Conservation (phyloP, 2,329 filamentous ascomycete genomes). For the Dichotomopilus funicola region DNA sequence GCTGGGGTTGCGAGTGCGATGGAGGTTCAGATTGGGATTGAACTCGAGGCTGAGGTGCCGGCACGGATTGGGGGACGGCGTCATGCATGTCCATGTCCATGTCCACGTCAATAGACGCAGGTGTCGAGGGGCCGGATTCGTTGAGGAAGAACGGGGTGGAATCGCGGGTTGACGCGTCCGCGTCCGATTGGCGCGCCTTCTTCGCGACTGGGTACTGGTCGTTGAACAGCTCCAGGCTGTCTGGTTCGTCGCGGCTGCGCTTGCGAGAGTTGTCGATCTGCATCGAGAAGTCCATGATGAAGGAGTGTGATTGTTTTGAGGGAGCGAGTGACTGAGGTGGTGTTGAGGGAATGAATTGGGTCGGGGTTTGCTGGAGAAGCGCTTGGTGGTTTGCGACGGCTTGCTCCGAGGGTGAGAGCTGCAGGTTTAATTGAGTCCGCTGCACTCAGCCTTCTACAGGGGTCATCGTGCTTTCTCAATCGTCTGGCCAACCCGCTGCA, state of each 20-base stretch:
- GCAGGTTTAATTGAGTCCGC: not conserved
- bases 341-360: slow-evolving; percentile 1
- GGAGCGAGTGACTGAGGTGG: not conserved
- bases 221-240: not conserved
- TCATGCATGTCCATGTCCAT: not conserved
- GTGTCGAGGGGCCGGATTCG: slow-evolving; percentile 5
- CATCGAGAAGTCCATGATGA: slow-evolving; percentile 4
- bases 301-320: not conserved
- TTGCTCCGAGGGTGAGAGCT: too few species aligned
- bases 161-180: not conserved
- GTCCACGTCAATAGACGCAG: slow-evolving; percentile 5
- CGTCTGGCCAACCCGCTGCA: too few species aligned
- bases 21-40: not conserved
- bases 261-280: slow-evolving; percentile 7
- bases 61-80: not conserved
- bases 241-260: slow-evolving; percentile 1
- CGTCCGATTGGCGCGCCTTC: slow-evolving; percentile 3
- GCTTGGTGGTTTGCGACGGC: too few species aligned
- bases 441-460: too few species aligned
- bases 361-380: not conserved
- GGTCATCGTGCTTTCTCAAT: too few species aligned
- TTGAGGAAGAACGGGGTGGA: not conserved
- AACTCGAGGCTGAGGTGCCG: not conserved
- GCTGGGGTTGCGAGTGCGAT: not conserved
- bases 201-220: slow-evolving; percentile 1